phyloP scores from a whole-genome alignment of 2,329 filamentous ascomycete genomes.

The Fusarium pseudonygamai region DNA sequence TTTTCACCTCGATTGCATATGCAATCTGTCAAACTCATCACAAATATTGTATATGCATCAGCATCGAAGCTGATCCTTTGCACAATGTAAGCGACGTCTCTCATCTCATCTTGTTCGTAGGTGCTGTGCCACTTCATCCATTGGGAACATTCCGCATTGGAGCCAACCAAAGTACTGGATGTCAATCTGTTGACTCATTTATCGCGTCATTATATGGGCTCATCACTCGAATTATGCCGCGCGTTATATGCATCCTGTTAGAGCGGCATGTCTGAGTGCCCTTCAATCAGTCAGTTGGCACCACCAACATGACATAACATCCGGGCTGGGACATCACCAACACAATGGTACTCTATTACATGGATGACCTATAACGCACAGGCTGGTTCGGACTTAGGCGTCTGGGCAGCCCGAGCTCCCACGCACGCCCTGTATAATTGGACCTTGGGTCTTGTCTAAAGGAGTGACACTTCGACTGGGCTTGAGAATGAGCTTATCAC shows the following conservation, averaged over 20 bases:
- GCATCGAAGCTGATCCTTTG: conserved; percentile 1
- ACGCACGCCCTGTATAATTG: not conserved
- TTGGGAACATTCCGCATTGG: conserved; percentile 17
- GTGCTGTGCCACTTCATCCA: conserved; percentile 1
- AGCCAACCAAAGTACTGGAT: conserved; percentile 9
- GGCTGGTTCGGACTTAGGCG: not conserved
- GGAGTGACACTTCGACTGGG: not conserved
- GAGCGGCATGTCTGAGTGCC: not conserved
- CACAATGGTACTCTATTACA: conserved; percentile 6
- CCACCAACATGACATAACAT: conserved; percentile 3
- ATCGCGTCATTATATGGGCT: conserved; percentile 17
- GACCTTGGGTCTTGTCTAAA: not conserved
- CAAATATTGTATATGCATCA: conserved; percentile 1
- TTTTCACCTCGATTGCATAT: conserved; percentile 13
- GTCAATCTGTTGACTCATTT: not conserved
- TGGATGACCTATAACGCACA: not conserved
- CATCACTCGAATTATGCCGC: conserved; percentile 15
- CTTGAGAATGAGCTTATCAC: not conserved
- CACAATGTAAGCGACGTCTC: conserved; percentile 7
- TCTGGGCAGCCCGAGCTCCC: not conserved
- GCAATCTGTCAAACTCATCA: conserved; percentile 1
- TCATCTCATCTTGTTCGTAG: conserved; percentile 4
- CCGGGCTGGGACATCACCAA: not conserved
- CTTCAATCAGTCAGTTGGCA: conserved; percentile 12
- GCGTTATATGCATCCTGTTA: conserved; percentile 8